Conservation (phyloP, 345 rosid genomes). For the Fremontodendron californicum region DNA sequence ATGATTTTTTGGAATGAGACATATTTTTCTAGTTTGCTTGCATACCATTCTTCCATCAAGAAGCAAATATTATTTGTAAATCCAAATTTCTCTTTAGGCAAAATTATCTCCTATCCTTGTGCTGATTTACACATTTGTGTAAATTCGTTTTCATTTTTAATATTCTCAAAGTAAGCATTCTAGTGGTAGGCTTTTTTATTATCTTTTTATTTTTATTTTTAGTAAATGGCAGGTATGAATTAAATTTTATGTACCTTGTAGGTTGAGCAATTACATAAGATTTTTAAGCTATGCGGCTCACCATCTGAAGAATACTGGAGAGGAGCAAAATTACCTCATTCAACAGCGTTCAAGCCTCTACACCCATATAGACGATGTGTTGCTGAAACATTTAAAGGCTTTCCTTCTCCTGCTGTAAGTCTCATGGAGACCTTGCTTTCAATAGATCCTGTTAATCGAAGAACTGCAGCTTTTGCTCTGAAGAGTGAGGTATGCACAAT, state of each 20-base stretch:
- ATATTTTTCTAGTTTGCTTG: background rate
- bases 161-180: background rate
- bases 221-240: background rate
- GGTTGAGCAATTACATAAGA: slow-evolving; percentile 97
- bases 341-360: slow-evolving; percentile 70
- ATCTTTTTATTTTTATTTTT: background rate
- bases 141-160: background rate
- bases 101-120: background rate
- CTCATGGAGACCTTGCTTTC: slow-evolving; percentile 80
- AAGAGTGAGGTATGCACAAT: slow-evolving; percentile 63
- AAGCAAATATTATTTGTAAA: background rate
- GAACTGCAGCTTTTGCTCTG: slow-evolving; percentile 73
- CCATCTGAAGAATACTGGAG: slow-evolving; percentile 84
- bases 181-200: background rate
- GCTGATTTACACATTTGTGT: background rate
- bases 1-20: background rate
- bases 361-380: slow-evolving; percentile 71
- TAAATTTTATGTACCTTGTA: background rate
- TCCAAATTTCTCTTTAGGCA: background rate
- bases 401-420: slow-evolving; percentile 53
- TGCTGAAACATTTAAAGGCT: slow-evolving; percentile 57
- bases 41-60: background rate
- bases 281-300: slow-evolving; percentile 92
- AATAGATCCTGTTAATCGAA: slow-evolving; percentile 72
- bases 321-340: slow-evolving; percentile 56